Evolutionary conservation across 73 alveolate genomes (phyloP).

Genomic region (Paramecium sonneborni): DNA sequence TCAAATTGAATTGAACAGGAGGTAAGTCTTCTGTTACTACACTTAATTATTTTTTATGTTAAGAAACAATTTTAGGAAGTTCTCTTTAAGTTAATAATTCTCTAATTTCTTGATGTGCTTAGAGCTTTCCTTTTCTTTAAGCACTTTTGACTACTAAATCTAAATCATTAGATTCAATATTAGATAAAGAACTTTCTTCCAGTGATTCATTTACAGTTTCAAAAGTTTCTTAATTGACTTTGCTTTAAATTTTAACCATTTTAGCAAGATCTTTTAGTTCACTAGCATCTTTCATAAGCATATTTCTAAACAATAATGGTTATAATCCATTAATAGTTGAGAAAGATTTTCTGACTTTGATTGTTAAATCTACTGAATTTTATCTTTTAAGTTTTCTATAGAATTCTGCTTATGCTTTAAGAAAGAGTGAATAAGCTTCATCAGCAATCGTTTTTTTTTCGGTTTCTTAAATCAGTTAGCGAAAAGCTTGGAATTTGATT

Average conservation of each 20-base stretch:
- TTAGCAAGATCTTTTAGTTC: neutral
- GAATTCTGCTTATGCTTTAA: neutral
- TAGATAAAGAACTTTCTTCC: neutral
- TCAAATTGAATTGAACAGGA: neutral
- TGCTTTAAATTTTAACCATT: neutral
- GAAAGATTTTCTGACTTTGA: neutral
- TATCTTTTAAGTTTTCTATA: neutral
- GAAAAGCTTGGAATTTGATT: neutral
- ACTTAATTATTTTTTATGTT: neutral
- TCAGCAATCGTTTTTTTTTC: neutral
- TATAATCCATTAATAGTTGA: constrained; percentile 33
- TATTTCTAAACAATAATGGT: neutral
- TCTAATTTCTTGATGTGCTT: neutral
- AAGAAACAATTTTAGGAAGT: neutral
- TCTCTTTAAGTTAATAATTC: neutral
- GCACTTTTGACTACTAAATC: neutral
- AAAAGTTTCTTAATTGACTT: neutral
- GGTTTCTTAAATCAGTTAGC: neutral
- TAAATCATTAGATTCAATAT: neutral
- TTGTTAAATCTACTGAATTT: neutral
- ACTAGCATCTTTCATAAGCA: neutral
- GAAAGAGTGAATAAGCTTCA: neutral
- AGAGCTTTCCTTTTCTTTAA: neutral
- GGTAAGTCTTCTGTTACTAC: neutral
- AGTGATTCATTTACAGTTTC: neutral